Evolutionary conservation across 306 rosid genomes (phyloP), one percentile per base, ranked within the genome.

Genomic region (Lathyrus tuberosus): DNA sequence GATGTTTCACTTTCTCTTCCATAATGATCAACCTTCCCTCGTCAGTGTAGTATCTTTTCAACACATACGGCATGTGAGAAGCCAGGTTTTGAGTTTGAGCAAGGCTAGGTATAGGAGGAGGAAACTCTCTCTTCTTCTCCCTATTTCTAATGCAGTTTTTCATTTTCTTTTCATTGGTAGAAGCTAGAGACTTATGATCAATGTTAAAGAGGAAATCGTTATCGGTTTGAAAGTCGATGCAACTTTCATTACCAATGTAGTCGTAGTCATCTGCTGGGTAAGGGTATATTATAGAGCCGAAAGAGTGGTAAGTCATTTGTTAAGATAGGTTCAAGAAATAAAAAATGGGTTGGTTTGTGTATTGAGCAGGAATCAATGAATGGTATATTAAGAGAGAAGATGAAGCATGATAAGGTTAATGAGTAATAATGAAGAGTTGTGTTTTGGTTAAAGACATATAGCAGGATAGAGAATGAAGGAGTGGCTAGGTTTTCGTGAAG

Each of bases 61-160:
- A 67, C 3, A 81, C 79, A 94, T 93, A 91, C 2, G 96, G 91
- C 90, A 87, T 85, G 47, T 80, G 90, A 0, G 86, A 78, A 7
- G 69, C 79, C 10, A 82, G 76, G 69, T 89, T 91, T 73, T 81
- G 82, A 0, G 94, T 87, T 5, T 85, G 81, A 4, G 88, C 96
- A 41, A 91, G 71, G 38, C 57, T 33, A 0, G 85, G 83, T 6
- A 92, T 74, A 7, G 95, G 95, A 0, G 96, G 98, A 24, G 96
- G 98, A n/a, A 86, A 73, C 77, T 60, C 86, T 65, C 11, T 62
- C 59, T 51, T 57, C 12, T 57, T n/a, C 0, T 57, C 62, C 49
- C 60, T 67, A 14, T 24, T 71, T n/a, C 16, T 46, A n/a, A 12
- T 42, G 6, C 11, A 28, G 15, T 48, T 67, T 0, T 20, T 54